Evolutionary conservation across 2,329 filamentous ascomycete genomes (phyloP).

Genomic region (Arthrinium phaeospermum): DNA sequence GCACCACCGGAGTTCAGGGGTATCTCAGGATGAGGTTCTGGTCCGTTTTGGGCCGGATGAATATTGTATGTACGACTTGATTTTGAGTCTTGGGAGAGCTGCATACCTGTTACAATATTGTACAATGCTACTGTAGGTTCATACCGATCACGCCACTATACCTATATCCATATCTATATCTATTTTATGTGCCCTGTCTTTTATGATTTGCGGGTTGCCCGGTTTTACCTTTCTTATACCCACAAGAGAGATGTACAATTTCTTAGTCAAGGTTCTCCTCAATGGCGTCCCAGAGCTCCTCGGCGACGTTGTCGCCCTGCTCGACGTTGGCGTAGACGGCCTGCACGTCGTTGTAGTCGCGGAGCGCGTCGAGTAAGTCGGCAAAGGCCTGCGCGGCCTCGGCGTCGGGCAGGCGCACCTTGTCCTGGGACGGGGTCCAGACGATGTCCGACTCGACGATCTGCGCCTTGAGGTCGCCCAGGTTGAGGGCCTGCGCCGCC

Average conservation of each 20-base stretch:
- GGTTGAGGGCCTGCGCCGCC: constrained; percentile 67
- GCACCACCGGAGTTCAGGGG: constrained; percentile 15
- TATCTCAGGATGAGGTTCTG: neutral
- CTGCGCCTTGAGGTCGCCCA: constrained; percentile 59
- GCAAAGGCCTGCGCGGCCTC: constrained; percentile 62
- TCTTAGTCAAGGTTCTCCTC: constrained; percentile 55
- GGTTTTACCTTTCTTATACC: neutral
- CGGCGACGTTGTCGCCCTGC: constrained; percentile 51
- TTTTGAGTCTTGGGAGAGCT: constrained; percentile 6
- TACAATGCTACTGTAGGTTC: neutral
- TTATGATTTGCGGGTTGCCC: neutral
- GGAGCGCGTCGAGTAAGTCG: constrained; percentile 63
- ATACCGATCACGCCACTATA: neutral
- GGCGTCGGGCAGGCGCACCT: constrained; percentile 63
- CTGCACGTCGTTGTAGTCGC: constrained; percentile 75
- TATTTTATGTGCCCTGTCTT: neutral
- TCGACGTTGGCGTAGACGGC: constrained; percentile 77
- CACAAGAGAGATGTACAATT: neutral
- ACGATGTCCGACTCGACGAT: constrained; percentile 80
- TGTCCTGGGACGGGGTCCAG: constrained; percentile 83
- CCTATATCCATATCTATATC: neutral
- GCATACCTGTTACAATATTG: constrained; percentile 10
- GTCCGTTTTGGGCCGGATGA: neutral
- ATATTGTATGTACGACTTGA: neutral
- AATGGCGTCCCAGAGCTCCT: constrained; percentile 61